Conservation (phyloP, 768 basidiomycete species). For the Lyophyllum decastes region DNA sequence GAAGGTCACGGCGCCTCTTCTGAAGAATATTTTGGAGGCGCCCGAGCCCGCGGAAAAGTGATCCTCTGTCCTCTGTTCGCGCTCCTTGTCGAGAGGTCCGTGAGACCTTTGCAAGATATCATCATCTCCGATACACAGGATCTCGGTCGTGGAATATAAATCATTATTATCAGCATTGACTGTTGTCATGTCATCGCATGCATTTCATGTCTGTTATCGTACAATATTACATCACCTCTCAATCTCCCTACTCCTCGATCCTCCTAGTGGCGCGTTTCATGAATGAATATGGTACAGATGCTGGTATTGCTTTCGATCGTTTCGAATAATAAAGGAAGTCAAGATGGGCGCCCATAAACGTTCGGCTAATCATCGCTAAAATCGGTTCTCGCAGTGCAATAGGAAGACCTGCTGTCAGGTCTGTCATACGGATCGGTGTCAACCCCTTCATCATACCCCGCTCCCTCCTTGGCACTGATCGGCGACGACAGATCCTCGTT, state of each 20-base stretch:
- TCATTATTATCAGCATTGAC: not conserved
- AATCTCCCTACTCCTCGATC: not conserved
- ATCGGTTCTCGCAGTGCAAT: slow-evolving; percentile 34
- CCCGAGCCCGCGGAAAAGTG: not conserved
- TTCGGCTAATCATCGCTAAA: slow-evolving; percentile 21
- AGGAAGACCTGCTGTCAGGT: slow-evolving; percentile 35
- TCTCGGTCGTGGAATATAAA: too few relatives aligned
- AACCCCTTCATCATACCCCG: not conserved
- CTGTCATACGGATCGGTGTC: slow-evolving; percentile 16
- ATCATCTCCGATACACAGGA: too few relatives aligned
- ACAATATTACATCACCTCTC: not conserved
- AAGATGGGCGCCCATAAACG: not conserved
- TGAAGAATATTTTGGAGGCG: slow-evolving; percentile 60
- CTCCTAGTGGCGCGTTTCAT: not conserved
- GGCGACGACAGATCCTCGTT: not conserved
- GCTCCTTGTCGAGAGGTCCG: not conserved
- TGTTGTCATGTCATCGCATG: too few relatives aligned
- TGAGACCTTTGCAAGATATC: too few relatives aligned
- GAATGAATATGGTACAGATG: not conserved
- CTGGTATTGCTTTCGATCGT: not conserved
- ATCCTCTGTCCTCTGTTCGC: not conserved
- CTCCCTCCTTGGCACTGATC: not conserved
- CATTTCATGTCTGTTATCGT: not conserved
- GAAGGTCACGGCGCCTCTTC: slow-evolving; percentile 66
- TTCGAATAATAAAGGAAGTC: not conserved